Conservation (phyloP, 2,329 filamentous ascomycete genomes). For the Trichocomaceae sp. region DNA sequence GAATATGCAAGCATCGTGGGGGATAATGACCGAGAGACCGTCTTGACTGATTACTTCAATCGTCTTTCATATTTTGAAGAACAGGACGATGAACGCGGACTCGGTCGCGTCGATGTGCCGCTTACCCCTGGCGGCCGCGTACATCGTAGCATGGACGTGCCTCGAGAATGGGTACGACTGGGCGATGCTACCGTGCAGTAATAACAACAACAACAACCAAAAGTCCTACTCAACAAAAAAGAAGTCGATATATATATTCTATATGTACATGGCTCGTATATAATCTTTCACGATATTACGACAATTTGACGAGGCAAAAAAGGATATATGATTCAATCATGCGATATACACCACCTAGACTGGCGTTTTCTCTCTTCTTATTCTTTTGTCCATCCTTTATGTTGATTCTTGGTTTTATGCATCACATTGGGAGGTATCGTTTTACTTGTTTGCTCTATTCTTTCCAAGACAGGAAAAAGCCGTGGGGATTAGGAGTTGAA, state of each 20-base stretch:
- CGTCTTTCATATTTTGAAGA: constrained; percentile 65
- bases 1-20: constrained; percentile 75
- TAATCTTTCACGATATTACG: background rate
- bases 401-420: background rate
- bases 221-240: background rate
- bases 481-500: background rate
- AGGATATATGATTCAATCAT: background rate
- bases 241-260: background rate
- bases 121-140: constrained; percentile 58
- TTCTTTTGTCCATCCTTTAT: background rate
- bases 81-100: constrained; percentile 44
- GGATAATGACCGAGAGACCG: constrained; percentile 57
- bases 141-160: constrained; percentile 59
- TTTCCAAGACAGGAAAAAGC: too few relatives aligned
- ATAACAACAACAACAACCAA: background rate
- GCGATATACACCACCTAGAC: background rate
- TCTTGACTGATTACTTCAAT: constrained; percentile 79
- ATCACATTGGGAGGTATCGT: background rate
- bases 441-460: background rate
- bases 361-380: background rate
- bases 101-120: constrained; percentile 49
- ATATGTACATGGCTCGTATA: background rate
- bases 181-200: constrained; percentile 25
- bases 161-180: constrained; percentile 47
- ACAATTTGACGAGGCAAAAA: constrained; percentile 6